Percentiles rank a stretch among this genome's conserved stretches.
phyloP scores from a whole-genome alignment of 495 filamentous ascomycete genomes.

The Neurospora sublineolata region DNA sequence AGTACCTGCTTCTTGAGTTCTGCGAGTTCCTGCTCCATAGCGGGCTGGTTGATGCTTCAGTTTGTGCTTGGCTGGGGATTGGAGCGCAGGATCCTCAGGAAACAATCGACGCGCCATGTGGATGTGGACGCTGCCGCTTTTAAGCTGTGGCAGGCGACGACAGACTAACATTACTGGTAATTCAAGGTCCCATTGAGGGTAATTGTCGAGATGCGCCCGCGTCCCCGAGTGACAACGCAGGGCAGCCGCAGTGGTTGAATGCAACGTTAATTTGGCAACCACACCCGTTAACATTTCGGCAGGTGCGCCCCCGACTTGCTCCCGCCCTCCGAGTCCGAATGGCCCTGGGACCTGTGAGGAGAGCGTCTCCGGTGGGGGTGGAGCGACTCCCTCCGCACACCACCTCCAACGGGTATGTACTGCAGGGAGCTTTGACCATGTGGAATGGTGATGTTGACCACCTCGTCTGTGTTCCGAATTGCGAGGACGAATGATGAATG shows the following conservation, averaged over 20 bases:
- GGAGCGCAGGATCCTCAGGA: neutral
- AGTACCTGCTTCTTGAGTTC: constrained; percentile 32
- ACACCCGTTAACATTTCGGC: no score
- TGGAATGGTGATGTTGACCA: neutral
- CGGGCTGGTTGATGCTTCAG: neutral
- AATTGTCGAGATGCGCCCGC: no score
- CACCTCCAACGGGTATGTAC: neutral
- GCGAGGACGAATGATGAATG: no score
- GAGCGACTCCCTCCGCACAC: no score
- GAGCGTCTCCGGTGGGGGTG: neutral
- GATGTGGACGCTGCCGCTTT: neutral
- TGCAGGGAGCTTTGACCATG: neutral
- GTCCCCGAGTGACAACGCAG: no score
- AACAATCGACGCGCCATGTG: neutral
- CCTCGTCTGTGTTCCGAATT: neutral
- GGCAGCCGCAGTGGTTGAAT: no score
- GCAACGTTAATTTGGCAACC: no score
- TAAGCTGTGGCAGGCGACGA: neutral
- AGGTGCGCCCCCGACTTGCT: neutral
- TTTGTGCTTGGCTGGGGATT: neutral
- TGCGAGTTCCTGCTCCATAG: constrained; percentile 29
- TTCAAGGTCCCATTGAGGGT: no score
- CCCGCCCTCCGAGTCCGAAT: neutral
- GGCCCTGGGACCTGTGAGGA: neutral
- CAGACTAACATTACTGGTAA: neutral